A percentile compares a stretch with the other conserved stretches of the same genome.
These are phyloP conservation scores for Solanum medicagineum DNA, from an alignment of 257 asterid genomes.

Conservation along the genomic window DNA sequence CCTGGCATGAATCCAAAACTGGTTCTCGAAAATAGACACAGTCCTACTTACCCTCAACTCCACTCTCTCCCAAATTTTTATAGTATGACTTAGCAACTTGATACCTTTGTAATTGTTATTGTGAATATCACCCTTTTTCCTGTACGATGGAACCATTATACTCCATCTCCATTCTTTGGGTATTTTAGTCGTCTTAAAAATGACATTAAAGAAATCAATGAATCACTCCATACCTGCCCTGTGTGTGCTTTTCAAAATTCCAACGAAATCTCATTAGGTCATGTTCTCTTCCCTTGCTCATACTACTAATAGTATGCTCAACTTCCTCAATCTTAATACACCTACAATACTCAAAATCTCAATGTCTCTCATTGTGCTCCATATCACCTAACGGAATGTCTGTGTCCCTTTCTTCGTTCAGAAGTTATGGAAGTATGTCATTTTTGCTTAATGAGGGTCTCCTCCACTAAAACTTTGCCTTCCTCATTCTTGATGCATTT, in stretches of 20 bases:
- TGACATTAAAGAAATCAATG: not conserved
- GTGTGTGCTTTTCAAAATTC: not conserved
- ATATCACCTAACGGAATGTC: not conserved
- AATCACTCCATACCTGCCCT: not conserved
- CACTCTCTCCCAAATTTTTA: no score
- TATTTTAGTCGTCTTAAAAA: not conserved
- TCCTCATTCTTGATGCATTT: not conserved
- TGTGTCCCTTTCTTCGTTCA: not conserved
- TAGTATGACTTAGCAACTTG: no score
- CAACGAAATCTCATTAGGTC: not conserved
- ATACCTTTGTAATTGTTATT: no score
- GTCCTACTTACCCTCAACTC: no score
- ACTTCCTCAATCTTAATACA: not conserved
- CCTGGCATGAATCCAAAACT: not conserved
- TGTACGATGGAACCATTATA: no score
- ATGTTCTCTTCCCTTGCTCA: not conserved
- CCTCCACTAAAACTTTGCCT: not conserved
- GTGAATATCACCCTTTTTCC: no score
- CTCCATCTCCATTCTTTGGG: not conserved
- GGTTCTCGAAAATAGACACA: not conserved
- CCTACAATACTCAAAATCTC: not conserved
- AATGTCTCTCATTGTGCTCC: not conserved
- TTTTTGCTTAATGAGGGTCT: not conserved
- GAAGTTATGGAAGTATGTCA: not conserved
- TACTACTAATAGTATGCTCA: not conserved